Evolutionary conservation across 768 basidiomycete species (phyloP), one percentile per base, ranked within the genome.

Genomic region (Leccinellum luteum): DNA sequence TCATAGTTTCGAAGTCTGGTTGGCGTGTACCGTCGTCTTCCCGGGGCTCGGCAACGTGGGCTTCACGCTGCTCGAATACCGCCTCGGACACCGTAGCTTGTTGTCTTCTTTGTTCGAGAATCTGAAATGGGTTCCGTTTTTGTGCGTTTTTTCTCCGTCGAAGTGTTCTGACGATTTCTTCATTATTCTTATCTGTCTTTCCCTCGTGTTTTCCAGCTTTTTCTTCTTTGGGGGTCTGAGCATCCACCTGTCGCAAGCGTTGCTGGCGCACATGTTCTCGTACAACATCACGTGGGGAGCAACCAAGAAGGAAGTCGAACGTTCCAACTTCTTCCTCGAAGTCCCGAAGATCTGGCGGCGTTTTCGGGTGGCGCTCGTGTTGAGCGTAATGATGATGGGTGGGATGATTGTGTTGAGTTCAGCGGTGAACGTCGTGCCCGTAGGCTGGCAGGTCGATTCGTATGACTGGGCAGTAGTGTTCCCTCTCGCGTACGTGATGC

Each of bases 271-370:
- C 69, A 45, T 85, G 45, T 79, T 84, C 64, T 81, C 81, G 47
- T 85, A 84, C 66, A 80, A 86, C 67, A 80, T 82, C 64, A 71
- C 71, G 5, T 86, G 84, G 85, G 77, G 79, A 5, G 78, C 83
- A 6, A 86, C 85, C 15, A 80, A 83, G 65, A 94, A 93, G 80
- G 89, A 91, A 72, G 90, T 94, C 49, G 87, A 94, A 69, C 80
- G 84, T 34, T 90, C 89, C n/a, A 94, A 94, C 69, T 94, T 96
- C 77, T 94, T 90, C 81, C 82, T 88, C 47, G 93, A 96, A 70
- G 85, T 94, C 19, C 93, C 94, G 17, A 83, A 84, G 61, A 92
- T 94, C 67, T 76, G 87, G 73, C 83, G 84, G 63, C 86, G 92
- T 2, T 95, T 92, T 74, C 84, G 87, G 75, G 61, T 82, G 44